Evolutionary conservation across 192 early-diverging fungal species (phyloP).

Genomic region (Podila epicladia): DNA sequence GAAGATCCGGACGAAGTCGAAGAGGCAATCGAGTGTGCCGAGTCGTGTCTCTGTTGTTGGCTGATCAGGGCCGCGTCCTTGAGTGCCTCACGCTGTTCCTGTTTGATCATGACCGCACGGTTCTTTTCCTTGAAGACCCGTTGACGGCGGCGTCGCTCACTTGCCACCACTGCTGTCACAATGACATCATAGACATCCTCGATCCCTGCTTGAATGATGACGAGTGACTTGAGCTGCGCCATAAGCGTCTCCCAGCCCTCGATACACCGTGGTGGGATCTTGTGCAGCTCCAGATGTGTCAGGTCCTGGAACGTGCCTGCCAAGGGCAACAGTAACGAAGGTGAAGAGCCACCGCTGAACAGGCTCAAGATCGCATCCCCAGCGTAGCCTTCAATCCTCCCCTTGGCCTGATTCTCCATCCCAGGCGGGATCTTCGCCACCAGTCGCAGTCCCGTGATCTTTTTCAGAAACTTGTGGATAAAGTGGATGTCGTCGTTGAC

Average conservation of each 20-base stretch:
- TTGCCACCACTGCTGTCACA: slow-evolving; percentile 44
- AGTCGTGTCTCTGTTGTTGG: background rate
- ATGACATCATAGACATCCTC: slow-evolving; percentile 61
- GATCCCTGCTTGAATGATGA: slow-evolving; percentile 51
- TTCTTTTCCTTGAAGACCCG: slow-evolving; percentile 14
- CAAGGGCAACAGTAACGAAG: slow-evolving; percentile 38
- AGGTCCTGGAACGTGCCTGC: slow-evolving; percentile 48
- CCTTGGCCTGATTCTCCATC: slow-evolving; percentile 21
- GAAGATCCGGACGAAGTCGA: background rate
- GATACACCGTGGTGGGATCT: slow-evolving; percentile 53
- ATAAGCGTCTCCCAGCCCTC: slow-evolving; percentile 59
- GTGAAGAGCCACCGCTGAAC: slow-evolving; percentile 6
- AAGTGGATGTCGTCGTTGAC: slow-evolving; percentile 58
- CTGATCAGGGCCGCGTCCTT: slow-evolving; percentile 25
- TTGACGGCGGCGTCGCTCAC: slow-evolving; percentile 38
- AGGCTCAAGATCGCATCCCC: slow-evolving; percentile 29
- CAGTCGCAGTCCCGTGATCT: slow-evolving; percentile 55
- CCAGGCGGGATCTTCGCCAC: slow-evolving; percentile 38
- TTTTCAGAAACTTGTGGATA: slow-evolving; percentile 57
- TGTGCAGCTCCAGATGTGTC: slow-evolving; percentile 58
- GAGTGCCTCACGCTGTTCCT: slow-evolving; percentile 45
- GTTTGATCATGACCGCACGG: slow-evolving; percentile 23
- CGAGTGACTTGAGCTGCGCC: slow-evolving; percentile 50
- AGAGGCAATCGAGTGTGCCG: background rate
- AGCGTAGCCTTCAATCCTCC: slow-evolving; percentile 38